Conservation (phyloP, 176 grass and related monocot species). For the Aechmea fasciata region DNA sequence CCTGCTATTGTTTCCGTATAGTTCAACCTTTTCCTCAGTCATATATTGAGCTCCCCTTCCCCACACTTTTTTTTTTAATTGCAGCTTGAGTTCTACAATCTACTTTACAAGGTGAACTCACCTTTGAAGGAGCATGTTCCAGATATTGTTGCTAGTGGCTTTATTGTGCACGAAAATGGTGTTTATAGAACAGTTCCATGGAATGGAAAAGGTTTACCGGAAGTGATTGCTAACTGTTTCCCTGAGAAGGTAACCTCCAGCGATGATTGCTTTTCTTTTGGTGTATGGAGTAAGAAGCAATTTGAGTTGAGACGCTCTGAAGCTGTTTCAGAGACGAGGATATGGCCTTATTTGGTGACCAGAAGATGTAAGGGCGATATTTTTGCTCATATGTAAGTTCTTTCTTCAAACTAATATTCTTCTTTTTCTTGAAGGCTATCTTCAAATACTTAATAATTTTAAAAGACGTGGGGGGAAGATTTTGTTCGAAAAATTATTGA, state of each 20-base stretch:
- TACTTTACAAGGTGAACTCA: slow-evolving; percentile 47
- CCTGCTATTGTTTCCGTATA: slow-evolving; percentile 7
- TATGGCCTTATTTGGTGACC: slow-evolving; percentile 90
- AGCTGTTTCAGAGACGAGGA: slow-evolving; percentile 33
- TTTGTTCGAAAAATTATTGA: neutral
- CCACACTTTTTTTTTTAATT: slow-evolving; percentile 9
- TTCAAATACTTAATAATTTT: too few relatives aligned
- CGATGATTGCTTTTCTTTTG: slow-evolving; percentile 60
- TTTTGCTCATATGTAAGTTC: slow-evolving; percentile 79
- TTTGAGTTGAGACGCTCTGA: slow-evolving; percentile 30
- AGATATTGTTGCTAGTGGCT: slow-evolving; percentile 76
- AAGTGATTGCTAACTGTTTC: slow-evolving; percentile 48
- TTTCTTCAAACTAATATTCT: neutral
- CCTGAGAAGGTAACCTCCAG: slow-evolving; percentile 24
- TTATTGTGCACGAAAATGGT: slow-evolving; percentile 55
- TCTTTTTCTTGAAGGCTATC: too few relatives aligned
- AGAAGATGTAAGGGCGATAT: slow-evolving; percentile 91
- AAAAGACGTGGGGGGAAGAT: too few relatives aligned
- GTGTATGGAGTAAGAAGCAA: slow-evolving; percentile 74
- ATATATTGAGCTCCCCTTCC: slow-evolving; percentile 12
- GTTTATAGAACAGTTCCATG: slow-evolving; percentile 55
- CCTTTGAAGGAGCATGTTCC: slow-evolving; percentile 75
- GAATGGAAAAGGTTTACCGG: slow-evolving; percentile 76
- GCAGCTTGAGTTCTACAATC: slow-evolving; percentile 87
- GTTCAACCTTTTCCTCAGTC: slow-evolving; percentile 5